Evolutionary conservation across 2,329 filamentous ascomycete genomes (phyloP), one percentile per base, ranked within the genome.

Genomic region (Monilinia vaccinii-corymbosi): DNA sequence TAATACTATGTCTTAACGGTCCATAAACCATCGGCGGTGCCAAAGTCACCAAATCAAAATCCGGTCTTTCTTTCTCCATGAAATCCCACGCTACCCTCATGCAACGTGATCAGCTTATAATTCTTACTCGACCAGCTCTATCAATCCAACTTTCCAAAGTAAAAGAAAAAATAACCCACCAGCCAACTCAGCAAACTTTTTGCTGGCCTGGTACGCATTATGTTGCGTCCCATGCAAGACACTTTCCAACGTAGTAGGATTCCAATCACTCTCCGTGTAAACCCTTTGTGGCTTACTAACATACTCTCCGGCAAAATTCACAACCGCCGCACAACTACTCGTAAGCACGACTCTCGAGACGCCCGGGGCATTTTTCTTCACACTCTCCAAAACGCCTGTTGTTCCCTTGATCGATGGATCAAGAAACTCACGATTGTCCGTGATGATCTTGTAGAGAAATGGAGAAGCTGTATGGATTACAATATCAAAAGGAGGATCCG

Each of bases 381-480:
- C 79, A 21, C 88, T 85, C 65, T 86, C 81, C 40, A 89, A 84
- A 59, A 94, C 83, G 38, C 86, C 87, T 65, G 85, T 88, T 1
- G 81, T 83, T 63, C 81, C 83, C 58, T 79, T 75, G 46, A 84
- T 75, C 9, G 80, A 81, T 0, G 81, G 81, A 38, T 81, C 75
- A 13, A 84, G 73, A 34, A 83, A 66, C 31, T 76, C 70, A 31
- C 60, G 65, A 56, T 71, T 66, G 32, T 69, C 66, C 46, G 71
- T 64, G 13, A 67, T 68, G 21, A 69, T 68, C 13, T 66, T 63
- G 4, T 69, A 71, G 42, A 71, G 66, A 63, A 75, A 75, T 1
- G 67, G 88, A 0, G 83, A 87, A 2, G 87, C 86, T 5, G 86
- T 89, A 71, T 90, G 86, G 56, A 90, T 78, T 56, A 92, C 86